phyloP scores from a whole-genome alignment of 2,329 filamentous ascomycete species.

The Sclerotinia subarctica region DNA sequence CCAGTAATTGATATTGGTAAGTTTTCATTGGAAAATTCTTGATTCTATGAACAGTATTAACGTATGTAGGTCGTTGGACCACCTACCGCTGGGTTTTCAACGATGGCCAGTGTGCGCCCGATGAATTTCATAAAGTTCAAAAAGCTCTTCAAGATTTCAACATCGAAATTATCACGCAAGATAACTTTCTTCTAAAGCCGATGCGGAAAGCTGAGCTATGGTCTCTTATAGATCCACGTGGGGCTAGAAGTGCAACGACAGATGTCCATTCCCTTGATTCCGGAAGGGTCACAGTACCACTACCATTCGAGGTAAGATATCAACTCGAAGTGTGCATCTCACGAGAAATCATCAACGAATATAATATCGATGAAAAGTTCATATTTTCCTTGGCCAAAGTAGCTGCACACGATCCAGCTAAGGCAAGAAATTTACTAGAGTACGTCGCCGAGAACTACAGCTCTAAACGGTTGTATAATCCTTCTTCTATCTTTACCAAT shows the following conservation, averaged over 20 bases:
- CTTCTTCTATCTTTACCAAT: constrained; percentile 67
- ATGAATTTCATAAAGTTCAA: constrained; percentile 27
- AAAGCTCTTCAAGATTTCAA: constrained; percentile 66
- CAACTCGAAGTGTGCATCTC: constrained; percentile 94
- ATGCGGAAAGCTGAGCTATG: constrained; percentile 43
- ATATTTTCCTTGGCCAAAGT: constrained; percentile 56
- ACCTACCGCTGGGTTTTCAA: constrained; percentile 53
- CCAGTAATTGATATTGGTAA: constrained; percentile 57
- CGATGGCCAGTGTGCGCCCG: constrained; percentile 31
- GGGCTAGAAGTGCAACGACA: constrained; percentile 21
- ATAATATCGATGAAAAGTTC: constrained; percentile 67
- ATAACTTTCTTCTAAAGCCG: constrained; percentile 44
- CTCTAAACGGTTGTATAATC: constrained; percentile 57
- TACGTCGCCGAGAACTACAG: constrained; percentile 63
- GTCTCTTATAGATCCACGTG: constrained; percentile 41
- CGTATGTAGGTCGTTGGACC: constrained; percentile 55
- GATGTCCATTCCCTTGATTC: constrained; percentile 28
- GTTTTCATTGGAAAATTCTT: not conserved
- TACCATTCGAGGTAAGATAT: constrained; percentile 75
- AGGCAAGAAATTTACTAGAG: constrained; percentile 68
- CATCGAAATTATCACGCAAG: constrained; percentile 49
- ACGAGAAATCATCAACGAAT: constrained; percentile 70
- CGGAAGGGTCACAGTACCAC: constrained; percentile 38
- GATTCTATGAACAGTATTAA: constrained; percentile 17
- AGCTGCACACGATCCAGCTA: constrained; percentile 42